A percentile compares a stretch with the other conserved stretches of the same genome.
Evolutionary conservation across 805 yeast species (phyloP).

Genomic region (Kurtzmaniella fragi): DNA sequence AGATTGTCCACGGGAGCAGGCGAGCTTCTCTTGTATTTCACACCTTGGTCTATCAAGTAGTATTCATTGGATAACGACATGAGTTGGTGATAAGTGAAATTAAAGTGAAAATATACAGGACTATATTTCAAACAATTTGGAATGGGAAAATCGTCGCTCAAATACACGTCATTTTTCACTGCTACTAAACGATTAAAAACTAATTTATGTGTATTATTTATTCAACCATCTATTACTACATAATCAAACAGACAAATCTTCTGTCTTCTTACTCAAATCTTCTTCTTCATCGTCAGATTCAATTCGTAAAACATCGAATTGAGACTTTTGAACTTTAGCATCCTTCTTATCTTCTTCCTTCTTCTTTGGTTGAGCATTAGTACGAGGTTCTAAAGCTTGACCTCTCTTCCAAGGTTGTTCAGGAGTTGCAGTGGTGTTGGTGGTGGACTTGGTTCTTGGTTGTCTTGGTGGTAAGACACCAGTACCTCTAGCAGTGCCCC

Average conservation of each 20-base stretch:
- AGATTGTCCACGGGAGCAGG: conserved; percentile 77
- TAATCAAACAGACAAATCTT: conserved; percentile 16
- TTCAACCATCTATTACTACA: conserved; percentile 18
- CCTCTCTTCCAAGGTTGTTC: conserved; percentile 37
- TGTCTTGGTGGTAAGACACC: conserved; percentile 32
- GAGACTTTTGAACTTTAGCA: conserved; percentile 29
- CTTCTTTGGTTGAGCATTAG: conserved; percentile 5
- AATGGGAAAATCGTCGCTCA: no score
- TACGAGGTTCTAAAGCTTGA: conserved; percentile 22
- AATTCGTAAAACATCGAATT: conserved; percentile 27
- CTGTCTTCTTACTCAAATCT: conserved; percentile 20
- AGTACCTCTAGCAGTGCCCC: conserved; percentile 34
- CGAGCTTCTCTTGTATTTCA: conserved; percentile 34
- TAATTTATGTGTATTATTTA: no score
- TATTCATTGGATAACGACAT: no score
- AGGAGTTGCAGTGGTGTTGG: conserved; percentile 19
- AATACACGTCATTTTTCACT: no score
- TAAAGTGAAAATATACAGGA: no score
- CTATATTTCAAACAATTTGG: no score
- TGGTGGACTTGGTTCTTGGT: conserved; percentile 16
- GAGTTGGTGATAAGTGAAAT: neutral
- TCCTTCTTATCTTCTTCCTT: conserved; percentile 16
- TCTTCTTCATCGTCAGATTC: conserved; percentile 27
- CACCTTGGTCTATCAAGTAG: no score
- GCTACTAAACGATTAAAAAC: no score